A percentile compares a stretch with the other conserved stretches of the same genome.
phyloP scores from a whole-genome alignment of 2,329 filamentous ascomycete species.

The Aspergillus ibericus region DNA sequence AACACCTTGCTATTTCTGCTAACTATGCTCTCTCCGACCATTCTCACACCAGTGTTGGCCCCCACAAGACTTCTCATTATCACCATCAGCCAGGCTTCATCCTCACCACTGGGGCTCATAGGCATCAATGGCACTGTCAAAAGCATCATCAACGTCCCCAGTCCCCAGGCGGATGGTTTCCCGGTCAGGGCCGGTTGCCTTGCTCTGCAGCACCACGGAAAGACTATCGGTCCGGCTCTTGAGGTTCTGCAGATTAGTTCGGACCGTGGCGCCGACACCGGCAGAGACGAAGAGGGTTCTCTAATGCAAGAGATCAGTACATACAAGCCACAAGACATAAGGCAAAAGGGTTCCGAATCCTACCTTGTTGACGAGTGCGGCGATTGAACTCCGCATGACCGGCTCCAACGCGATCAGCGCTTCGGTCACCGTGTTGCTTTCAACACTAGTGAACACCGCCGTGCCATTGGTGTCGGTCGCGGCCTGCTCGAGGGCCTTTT shows the following conservation, averaged over 20 bases:
- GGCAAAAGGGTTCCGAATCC: neutral
- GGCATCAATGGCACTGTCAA: conserved; percentile 7
- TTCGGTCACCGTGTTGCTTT: conserved; percentile 6
- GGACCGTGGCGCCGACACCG: conserved; percentile 1
- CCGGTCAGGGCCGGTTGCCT: neutral
- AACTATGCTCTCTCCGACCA: too few species aligned
- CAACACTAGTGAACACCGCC: neutral
- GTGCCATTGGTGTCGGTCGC: neutral
- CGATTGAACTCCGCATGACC: conserved; percentile 1
- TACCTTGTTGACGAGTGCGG: conserved; percentile 2
- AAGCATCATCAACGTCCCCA: conserved; percentile 8
- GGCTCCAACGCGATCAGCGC: conserved; percentile 2
- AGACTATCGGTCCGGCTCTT: neutral
- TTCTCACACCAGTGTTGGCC: too few species aligned
- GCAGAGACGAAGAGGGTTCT: neutral
- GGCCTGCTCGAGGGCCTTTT: neutral
- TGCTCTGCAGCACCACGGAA: neutral
- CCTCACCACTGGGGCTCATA: neutral
- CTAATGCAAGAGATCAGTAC: neutral
- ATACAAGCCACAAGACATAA: too few species aligned
- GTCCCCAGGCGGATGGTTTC: conserved; percentile 4
- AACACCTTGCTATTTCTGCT: too few species aligned
- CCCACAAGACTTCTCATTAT: neutral
- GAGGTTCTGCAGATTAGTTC: neutral
- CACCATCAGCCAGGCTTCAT: neutral